These are phyloP conservation scores for Tricholoma sp. DNA, from an alignment of 768 basidiomycete genomes.

Conservation along the genomic window DNA sequence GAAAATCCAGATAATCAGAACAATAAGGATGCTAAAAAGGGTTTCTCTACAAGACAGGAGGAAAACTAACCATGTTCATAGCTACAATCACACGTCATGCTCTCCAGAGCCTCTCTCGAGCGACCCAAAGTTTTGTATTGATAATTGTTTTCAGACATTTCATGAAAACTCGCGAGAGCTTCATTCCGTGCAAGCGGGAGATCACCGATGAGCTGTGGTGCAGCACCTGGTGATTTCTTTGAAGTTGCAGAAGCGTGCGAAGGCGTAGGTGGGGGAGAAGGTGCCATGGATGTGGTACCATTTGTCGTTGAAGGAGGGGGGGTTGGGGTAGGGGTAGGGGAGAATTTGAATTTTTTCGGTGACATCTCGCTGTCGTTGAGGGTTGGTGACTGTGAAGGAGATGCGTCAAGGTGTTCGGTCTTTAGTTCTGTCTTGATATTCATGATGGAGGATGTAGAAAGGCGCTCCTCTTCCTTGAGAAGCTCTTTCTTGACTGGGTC, in stretches of 20 bases:
- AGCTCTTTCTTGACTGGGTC: constrained; percentile 11
- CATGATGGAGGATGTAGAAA: constrained; percentile 21
- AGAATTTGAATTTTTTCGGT: constrained; percentile 29
- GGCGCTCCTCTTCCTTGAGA: constrained; percentile 24
- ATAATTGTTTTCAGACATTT: constrained; percentile 77
- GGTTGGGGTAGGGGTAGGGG: constrained; percentile 31
- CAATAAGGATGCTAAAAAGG: neutral
- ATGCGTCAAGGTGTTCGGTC: constrained; percentile 19
- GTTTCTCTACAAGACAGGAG: constrained; percentile 6
- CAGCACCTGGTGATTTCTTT: constrained; percentile 32
- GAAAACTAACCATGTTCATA: constrained; percentile 72
- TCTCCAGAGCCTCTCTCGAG: constrained; percentile 84
- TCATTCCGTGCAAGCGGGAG: constrained; percentile 72
- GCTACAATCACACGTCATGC: constrained; percentile 92
- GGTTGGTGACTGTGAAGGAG: constrained; percentile 34
- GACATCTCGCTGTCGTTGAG: constrained; percentile 26
- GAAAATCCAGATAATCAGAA: constrained; percentile 6
- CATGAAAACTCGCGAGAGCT: constrained; percentile 66
- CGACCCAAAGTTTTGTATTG: constrained; percentile 85
- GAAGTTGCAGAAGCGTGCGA: constrained; percentile 15
- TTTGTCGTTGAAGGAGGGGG: constrained; percentile 27
- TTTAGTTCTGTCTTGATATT: constrained; percentile 30
- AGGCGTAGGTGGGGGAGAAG: constrained; percentile 35
- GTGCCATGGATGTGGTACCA: constrained; percentile 31
- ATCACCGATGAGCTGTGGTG: constrained; percentile 71